Evolutionary conservation across 2,329 filamentous ascomycete species (phyloP).

Genomic region (Purpureocillium takamizusanense): DNA sequence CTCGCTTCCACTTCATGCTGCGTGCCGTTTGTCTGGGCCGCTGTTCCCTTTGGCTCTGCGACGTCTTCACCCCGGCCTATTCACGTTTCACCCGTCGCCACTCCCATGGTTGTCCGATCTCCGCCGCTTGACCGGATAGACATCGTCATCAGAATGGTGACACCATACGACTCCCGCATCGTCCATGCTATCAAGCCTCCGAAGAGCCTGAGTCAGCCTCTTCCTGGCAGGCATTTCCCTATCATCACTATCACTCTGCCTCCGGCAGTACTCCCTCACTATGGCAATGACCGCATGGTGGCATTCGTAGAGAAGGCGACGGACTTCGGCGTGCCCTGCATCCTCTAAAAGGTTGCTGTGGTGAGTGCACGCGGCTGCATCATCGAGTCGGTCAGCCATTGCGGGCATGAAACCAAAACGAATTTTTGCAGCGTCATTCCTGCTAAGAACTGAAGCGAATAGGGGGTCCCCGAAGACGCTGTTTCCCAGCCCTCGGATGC

Average conservation of each 20-base stretch:
- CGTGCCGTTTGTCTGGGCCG: too few species aligned
- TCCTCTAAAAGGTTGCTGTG: conserved; percentile 29
- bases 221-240: conserved; percentile 45
- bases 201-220: conserved; percentile 37
- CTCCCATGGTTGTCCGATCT: conserved; percentile 15
- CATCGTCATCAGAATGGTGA: conserved; percentile 27
- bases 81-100: not conserved
- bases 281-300: conserved; percentile 45
- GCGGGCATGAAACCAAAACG: conserved; percentile 32
- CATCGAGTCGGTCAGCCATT: too few species aligned
- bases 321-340: conserved; percentile 29
- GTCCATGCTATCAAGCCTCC: conserved; percentile 32
- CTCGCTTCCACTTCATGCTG: too few species aligned
- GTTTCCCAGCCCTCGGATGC: conserved; percentile 47
- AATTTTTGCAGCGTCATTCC: conserved; percentile 33
- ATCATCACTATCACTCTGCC: conserved; percentile 34
- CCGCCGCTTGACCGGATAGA: conserved; percentile 35
- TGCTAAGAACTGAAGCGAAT: conserved; percentile 39
- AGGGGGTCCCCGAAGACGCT: conserved; percentile 52
- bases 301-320: conserved; percentile 47
- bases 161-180: conserved; percentile 18
- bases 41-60: too few species aligned
- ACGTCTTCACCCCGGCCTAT: too few species aligned
- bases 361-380: too few species aligned
- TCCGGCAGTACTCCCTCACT: conserved; percentile 47